These are phyloP conservation scores for Microbotryomycetes sp. DNA, from an alignment of 1,284 basidiomycete genomes.

Conservation along the genomic window DNA sequence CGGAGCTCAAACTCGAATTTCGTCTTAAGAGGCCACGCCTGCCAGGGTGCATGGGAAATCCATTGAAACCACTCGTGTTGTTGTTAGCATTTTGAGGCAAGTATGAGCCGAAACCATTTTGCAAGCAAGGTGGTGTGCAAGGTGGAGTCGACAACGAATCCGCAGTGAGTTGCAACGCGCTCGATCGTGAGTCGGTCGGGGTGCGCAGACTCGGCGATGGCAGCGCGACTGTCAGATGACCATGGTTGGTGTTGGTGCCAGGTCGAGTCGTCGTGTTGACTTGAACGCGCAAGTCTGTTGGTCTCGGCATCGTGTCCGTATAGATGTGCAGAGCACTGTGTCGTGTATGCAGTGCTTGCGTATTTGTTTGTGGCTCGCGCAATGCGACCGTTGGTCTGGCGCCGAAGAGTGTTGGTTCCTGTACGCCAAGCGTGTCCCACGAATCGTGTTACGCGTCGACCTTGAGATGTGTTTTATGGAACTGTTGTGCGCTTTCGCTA, in stretches of 20 bases:
- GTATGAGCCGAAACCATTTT: neutral
- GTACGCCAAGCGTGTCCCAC: too few species aligned
- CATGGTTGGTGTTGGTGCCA: neutral
- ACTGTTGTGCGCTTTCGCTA: too few species aligned
- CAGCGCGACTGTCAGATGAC: neutral
- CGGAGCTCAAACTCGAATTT: conserved; percentile 26
- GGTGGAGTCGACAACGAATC: neutral
- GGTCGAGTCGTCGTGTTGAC: neutral
- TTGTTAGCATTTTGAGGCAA: neutral
- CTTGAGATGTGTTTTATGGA: too few species aligned
- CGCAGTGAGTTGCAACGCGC: neutral
- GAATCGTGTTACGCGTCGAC: too few species aligned
- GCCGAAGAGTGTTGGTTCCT: too few species aligned
- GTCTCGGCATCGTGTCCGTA: neutral
- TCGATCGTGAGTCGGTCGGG: neutral
- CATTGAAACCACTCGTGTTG: neutral
- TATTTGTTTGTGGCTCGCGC: too few species aligned
- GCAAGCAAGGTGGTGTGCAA: neutral
- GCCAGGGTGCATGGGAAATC: too few species aligned
- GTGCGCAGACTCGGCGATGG: neutral
- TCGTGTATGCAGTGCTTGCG: too few species aligned
- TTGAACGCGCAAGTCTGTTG: neutral
- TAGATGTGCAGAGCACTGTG: too few species aligned
- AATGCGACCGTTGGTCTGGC: too few species aligned
- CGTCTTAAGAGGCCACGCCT: conserved; percentile 12